Conservation (phyloP, 202 grass and related monocot genomes). For the Schoenoplectus tabernaemontani region DNA sequence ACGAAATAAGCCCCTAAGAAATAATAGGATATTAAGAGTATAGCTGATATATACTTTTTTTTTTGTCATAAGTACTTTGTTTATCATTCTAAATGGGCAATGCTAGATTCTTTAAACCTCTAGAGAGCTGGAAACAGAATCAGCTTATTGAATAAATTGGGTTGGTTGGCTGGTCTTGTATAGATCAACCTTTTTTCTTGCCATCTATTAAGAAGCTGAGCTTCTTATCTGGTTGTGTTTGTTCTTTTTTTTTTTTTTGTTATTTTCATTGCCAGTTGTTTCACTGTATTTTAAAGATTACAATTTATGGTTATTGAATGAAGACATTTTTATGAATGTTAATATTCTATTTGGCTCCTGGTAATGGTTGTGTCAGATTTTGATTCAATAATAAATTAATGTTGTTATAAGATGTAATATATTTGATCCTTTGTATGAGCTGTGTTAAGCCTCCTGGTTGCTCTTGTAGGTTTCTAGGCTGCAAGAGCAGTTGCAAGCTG, state of each 20-base stretch:
- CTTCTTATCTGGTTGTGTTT: too few species aligned
- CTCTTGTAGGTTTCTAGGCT: constrained; percentile 74
- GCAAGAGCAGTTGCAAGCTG: constrained; percentile 97
- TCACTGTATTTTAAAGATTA: constrained; percentile 9
- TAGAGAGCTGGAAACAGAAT: background rate
- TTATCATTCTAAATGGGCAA: background rate
- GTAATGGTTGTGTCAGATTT: background rate
- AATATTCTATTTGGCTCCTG: background rate
- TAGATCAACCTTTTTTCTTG: too few species aligned
- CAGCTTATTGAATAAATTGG: background rate
- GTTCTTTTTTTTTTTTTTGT: background rate
- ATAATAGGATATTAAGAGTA: background rate
- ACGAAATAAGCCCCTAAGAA: background rate
- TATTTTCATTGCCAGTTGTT: constrained; percentile 12
- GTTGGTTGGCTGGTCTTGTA: too few species aligned
- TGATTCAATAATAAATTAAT: background rate
- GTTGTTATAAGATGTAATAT: background rate
- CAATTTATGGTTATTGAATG: background rate
- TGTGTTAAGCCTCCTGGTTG: constrained; percentile 11
- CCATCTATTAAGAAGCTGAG: too few species aligned
- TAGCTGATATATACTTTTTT: background rate
- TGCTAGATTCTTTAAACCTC: background rate
- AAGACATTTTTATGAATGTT: too few species aligned
- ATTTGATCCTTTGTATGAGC: background rate
- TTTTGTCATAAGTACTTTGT: background rate